Conservation (phyloP, 78 protist species). For the Dictyostelium firmibasis region DNA sequence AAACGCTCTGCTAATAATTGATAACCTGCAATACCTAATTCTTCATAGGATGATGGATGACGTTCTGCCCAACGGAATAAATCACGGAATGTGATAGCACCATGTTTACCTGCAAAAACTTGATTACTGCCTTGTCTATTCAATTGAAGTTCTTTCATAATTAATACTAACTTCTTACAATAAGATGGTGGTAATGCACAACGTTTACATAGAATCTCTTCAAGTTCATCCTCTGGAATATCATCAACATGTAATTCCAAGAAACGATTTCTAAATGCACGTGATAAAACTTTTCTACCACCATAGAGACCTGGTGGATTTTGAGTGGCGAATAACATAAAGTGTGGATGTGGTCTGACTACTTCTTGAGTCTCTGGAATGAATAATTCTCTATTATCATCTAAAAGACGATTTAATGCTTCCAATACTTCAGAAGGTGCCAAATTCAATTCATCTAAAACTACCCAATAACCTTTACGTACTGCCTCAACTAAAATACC, state of each 20-base stretch:
- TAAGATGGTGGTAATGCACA: slow-evolving; percentile 91
- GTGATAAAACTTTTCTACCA: slow-evolving; percentile 98
- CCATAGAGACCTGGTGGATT: slow-evolving; percentile 99
- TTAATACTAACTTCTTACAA: slow-evolving; percentile 85
- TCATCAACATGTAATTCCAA: slow-evolving; percentile 97
- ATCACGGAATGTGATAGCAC: slow-evolving; percentile 99
- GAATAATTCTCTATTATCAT: slow-evolving; percentile 99
- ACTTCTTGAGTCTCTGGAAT: slow-evolving; percentile 98
- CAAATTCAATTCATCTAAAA: slow-evolving; percentile 99
- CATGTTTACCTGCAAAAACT: slow-evolving; percentile 96
- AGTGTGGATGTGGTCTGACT: slow-evolving; percentile 97
- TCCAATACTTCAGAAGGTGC: slow-evolving; percentile 99
- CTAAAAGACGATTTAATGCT: slow-evolving; percentile 99
- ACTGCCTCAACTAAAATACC: slow-evolving; percentile 98
- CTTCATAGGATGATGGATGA: slow-evolving; percentile 54
- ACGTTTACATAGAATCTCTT: slow-evolving; percentile 89
- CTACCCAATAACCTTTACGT: slow-evolving; percentile 98
- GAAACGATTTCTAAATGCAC: slow-evolving; percentile 98
- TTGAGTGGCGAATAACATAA: slow-evolving; percentile 99
- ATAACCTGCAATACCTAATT: slow-evolving; percentile 95
- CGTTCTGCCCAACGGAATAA: slow-evolving; percentile 99
- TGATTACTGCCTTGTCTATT: slow-evolving; percentile 49
- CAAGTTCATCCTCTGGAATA: slow-evolving; percentile 95
- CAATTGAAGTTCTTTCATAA: slow-evolving; percentile 90
- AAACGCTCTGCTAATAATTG: slow-evolving; percentile 96